Percentiles rank a stretch among this genome's conserved stretches.
Conservation (phyloP, 495 filamentous ascomycete genomes). For the Xylaria cubensis region DNA sequence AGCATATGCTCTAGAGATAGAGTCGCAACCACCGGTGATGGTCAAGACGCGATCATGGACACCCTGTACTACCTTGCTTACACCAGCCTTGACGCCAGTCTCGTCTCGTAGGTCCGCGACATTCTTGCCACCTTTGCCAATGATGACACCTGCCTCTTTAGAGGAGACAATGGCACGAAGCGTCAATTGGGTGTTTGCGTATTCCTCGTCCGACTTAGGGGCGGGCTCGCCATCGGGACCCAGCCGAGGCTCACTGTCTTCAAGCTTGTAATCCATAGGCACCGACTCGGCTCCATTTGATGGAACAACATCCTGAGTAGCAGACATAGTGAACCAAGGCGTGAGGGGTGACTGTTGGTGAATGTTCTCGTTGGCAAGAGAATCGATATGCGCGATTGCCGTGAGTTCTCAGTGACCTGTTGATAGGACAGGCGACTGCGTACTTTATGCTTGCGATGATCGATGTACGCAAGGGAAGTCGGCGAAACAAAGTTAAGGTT, state of each 20-base stretch:
- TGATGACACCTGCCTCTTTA: slow-evolving; percentile 98
- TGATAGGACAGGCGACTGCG: not conserved
- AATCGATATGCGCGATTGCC: not conserved
- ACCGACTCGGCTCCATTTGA: slow-evolving; percentile 54
- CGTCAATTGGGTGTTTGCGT: slow-evolving; percentile 87
- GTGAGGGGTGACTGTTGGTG: not conserved
- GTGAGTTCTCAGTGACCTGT: not conserved
- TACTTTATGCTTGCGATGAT: slow-evolving; percentile 8
- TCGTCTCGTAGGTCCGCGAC: slow-evolving; percentile 96
- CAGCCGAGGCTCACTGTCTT: slow-evolving; percentile 61
- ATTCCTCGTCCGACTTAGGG: slow-evolving; percentile 93
- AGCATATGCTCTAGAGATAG: slow-evolving; percentile 88
- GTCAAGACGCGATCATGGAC: slow-evolving; percentile 97
- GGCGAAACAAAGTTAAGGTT: slow-evolving; percentile 25
- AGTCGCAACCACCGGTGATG: slow-evolving; percentile 84
- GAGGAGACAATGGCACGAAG: slow-evolving; percentile 97
- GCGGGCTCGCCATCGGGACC: slow-evolving; percentile 72
- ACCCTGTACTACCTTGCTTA: slow-evolving; percentile 97
- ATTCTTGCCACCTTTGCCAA: slow-evolving; percentile 98
- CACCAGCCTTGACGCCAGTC: slow-evolving; percentile 95
- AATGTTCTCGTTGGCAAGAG: not conserved
- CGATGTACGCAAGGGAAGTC: slow-evolving; percentile 4
- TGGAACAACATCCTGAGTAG: slow-evolving; percentile 50
- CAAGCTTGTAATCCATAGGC: slow-evolving; percentile 53
- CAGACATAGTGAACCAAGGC: slow-evolving; percentile 48